A percentile compares a stretch with the other conserved stretches of the same genome.
Conservation (phyloP, 163 green algal species). For the Chlorella variabilis region DNA sequence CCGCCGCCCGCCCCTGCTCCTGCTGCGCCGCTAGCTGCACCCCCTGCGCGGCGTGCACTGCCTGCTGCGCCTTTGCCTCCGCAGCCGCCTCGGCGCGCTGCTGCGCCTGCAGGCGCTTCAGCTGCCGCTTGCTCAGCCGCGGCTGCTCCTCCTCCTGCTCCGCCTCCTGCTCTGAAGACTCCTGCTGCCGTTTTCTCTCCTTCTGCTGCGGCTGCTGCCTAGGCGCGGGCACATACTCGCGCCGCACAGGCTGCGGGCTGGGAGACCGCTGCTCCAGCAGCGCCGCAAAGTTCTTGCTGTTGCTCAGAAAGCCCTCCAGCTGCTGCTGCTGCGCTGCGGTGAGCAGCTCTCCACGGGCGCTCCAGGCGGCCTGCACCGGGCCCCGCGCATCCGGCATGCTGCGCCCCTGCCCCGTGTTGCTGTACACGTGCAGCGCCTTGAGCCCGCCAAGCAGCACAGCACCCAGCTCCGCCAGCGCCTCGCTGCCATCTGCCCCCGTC, state of each 20-base stretch:
- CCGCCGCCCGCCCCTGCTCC: neutral
- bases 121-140: slow-evolving; percentile 19
- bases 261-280: slow-evolving; percentile 11
- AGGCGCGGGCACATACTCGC: slow-evolving; percentile 8
- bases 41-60: neutral
- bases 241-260: slow-evolving; percentile 18
- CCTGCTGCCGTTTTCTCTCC: slow-evolving; percentile 1
- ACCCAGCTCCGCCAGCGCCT: neutral
- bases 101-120: slow-evolving; percentile 4
- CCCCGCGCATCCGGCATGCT: slow-evolving; percentile 17
- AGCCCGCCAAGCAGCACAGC: slow-evolving; percentile 8
- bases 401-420: slow-evolving; percentile 30
- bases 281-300: slow-evolving; percentile 27
- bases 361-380: slow-evolving; percentile 17
- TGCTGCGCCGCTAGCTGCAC: neutral
- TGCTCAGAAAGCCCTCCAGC: slow-evolving; percentile 24
- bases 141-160: neutral
- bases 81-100: slow-evolving; percentile 14
- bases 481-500: neutral
- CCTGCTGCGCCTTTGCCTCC: neutral
- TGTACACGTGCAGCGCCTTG: slow-evolving; percentile 33
- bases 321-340: slow-evolving; percentile 13
- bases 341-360: neutral
- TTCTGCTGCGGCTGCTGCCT: slow-evolving; percentile 25
- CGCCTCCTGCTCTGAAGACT: neutral